Conservation (phyloP, 345 rosid genomes). For the Geranium brycei region DNA sequence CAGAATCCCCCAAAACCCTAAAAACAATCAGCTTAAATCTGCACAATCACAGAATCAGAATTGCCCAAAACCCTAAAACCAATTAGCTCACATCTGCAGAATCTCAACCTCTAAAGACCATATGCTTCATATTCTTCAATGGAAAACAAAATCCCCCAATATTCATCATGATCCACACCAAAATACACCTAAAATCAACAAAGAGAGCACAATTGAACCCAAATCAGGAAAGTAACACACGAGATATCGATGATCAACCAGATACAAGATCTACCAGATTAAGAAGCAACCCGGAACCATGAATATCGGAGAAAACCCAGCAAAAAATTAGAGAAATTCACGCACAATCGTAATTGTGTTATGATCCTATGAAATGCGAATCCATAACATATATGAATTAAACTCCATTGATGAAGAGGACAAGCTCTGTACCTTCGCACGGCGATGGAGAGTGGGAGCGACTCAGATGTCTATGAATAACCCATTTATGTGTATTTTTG, state of each 20-base stretch:
- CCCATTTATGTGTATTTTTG: too few species aligned
- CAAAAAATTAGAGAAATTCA: not conserved
- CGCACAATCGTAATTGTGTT: not conserved
- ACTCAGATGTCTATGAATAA: not conserved
- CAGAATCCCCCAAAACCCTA: too few species aligned
- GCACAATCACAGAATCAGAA: constrained; percentile 1
- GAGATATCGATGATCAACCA: not conserved
- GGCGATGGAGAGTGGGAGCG: not conserved
- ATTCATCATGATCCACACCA: constrained; percentile 4
- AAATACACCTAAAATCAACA: not conserved
- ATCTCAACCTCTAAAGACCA: constrained; percentile 4
- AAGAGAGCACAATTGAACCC: not conserved
- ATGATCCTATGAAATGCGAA: not conserved
- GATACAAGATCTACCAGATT: not conserved
- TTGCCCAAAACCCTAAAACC: not conserved
- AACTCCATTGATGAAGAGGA: not conserved
- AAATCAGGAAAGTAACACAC: not conserved
- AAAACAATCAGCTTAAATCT: too few species aligned
- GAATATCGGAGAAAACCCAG: not conserved
- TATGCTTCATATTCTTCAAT: not conserved
- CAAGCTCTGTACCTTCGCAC: not conserved
- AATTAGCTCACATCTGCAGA: constrained; percentile 1
- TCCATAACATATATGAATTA: not conserved
- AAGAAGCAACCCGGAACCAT: not conserved
- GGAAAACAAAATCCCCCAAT: not conserved